Conservation (phyloP, 2,329 filamentous ascomycete genomes). For the Emericellopsis cladophorae region DNA sequence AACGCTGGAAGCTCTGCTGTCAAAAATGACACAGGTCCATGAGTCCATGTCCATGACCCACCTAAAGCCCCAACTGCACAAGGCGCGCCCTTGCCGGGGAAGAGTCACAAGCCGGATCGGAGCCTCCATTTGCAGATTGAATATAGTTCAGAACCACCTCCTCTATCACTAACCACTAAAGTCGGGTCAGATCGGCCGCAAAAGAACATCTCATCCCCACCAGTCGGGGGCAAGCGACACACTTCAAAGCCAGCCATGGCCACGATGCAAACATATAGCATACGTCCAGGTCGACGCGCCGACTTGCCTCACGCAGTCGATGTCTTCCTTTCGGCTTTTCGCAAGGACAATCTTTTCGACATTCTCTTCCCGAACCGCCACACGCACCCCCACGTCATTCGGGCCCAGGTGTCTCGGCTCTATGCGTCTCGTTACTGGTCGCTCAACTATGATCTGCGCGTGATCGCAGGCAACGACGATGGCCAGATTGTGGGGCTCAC, state of each 20-base stretch:
- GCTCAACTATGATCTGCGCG: slow-evolving; percentile 15
- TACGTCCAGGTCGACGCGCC: slow-evolving; percentile 17
- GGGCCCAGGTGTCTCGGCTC: slow-evolving; percentile 10
- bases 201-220: neutral
- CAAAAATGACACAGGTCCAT: no score
- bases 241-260: neutral
- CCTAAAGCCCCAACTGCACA: no score
- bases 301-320: slow-evolving; percentile 13
- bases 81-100: no score
- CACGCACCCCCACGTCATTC: slow-evolving; percentile 8
- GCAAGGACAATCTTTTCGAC: slow-evolving; percentile 15
- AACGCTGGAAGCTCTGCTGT: no score
- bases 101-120: no score
- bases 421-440: slow-evolving; percentile 20
- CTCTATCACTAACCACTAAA: no score
- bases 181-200: no score
- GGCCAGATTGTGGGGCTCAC: slow-evolving; percentile 14
- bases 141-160: no score
- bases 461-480: slow-evolving; percentile 6
- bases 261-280: slow-evolving; percentile 6
- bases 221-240: neutral
- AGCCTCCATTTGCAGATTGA: no score
- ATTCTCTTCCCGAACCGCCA: slow-evolving; percentile 16
- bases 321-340: slow-evolving; percentile 17
- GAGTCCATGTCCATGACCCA: no score